Percentiles rank a stretch among this genome's conserved stretches.
Evolutionary conservation across 257 asterid species (phyloP).

Genomic region (Perilla frutescens): DNA sequence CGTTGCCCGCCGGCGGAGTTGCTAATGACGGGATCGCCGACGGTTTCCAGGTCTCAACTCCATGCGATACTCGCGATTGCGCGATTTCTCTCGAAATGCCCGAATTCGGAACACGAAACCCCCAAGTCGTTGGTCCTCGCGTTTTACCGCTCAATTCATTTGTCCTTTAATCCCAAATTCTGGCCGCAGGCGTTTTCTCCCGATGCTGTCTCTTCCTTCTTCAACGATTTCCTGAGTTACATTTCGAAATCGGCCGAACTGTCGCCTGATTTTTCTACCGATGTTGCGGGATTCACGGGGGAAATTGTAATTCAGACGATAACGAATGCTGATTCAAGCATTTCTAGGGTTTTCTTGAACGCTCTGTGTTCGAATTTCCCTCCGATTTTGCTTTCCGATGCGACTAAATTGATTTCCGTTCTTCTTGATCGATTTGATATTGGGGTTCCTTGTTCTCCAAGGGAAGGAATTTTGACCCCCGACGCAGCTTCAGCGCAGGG

Average conservation of each 20-base stretch:
- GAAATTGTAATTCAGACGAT: conserved; percentile 66
- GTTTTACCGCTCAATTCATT: conserved; percentile 79
- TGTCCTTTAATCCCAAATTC: conserved; percentile 60
- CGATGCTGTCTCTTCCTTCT: conserved; percentile 72
- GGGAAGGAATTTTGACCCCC: conserved; percentile 47
- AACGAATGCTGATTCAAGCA: conserved; percentile 46
- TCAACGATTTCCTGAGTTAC: conserved; percentile 60
- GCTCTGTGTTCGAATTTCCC: conserved; percentile 74
- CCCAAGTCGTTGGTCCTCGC: conserved; percentile 78
- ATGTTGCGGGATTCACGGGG: conserved; percentile 80
- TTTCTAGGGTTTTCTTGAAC: conserved; percentile 64
- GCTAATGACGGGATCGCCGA: conserved; percentile 73
- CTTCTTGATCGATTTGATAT: conserved; percentile 77
- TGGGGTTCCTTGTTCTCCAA: conserved; percentile 56
- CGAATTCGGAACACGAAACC: conserved; percentile 58
- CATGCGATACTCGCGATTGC: conserved; percentile 80
- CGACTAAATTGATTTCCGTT: conserved; percentile 59
- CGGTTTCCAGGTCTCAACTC: conserved; percentile 87
- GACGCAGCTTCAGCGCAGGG: conserved; percentile 61
- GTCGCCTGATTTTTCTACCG: conserved; percentile 68
- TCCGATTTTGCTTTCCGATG: conserved; percentile 72
- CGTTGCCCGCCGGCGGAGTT: conserved; percentile 88
- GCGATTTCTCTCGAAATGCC: conserved; percentile 80
- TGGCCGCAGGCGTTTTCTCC: conserved; percentile 88
- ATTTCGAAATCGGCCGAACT: conserved; percentile 61